Conservation (phyloP, 2,329 filamentous ascomycete species). For the Fusarium equiseti region DNA sequence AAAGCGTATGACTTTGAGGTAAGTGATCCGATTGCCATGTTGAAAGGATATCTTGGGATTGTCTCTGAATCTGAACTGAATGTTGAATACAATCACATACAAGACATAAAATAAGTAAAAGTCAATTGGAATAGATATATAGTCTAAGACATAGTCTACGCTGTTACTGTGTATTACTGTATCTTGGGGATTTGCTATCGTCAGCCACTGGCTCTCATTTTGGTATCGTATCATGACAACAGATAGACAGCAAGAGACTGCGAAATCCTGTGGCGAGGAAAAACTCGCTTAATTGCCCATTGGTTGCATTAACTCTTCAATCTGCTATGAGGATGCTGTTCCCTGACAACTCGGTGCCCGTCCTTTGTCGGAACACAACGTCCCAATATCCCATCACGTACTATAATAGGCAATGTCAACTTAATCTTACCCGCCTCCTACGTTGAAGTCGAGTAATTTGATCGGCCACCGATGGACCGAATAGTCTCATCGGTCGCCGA, state of each 20-base stretch:
- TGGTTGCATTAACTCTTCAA: background rate
- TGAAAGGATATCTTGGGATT: background rate
- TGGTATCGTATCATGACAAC: background rate
- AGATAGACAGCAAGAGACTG: background rate
- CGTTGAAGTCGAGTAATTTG: background rate
- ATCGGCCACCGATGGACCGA: background rate
- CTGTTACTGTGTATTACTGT: background rate
- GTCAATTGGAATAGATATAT: background rate
- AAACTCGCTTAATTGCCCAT: background rate
- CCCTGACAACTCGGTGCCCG: background rate
- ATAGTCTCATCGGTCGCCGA: background rate
- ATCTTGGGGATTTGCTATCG: background rate
- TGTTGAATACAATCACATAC: conserved; percentile 1
- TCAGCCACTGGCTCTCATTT: background rate
- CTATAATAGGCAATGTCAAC: background rate
- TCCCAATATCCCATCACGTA: background rate
- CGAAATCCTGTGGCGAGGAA: background rate
- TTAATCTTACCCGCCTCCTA: background rate
- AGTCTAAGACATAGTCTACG: background rate
- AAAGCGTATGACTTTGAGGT: conserved; percentile 30
- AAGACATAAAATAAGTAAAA: background rate
- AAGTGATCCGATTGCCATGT: conserved; percentile 1
- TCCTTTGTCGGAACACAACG: background rate
- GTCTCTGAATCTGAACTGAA: background rate
- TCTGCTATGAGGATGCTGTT: background rate